Evolutionary conservation across 1,139 yeast genomes (phyloP).

Genomic region (Protomyces inundatus): DNA sequence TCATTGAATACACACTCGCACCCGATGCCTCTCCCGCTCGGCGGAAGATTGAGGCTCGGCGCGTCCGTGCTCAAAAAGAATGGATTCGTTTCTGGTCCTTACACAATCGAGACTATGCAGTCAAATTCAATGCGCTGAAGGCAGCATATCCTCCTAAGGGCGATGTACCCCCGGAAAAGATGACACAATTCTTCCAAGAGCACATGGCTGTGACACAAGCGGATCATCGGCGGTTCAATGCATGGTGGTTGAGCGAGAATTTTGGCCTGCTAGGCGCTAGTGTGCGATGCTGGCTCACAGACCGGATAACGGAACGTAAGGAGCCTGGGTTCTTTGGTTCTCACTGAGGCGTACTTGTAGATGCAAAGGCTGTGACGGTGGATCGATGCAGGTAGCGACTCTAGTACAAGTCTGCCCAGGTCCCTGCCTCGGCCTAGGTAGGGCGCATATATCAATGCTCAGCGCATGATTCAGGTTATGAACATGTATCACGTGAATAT

Average conservation of each 20-base stretch:
- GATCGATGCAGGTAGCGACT: too few relatives aligned
- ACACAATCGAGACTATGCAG: constrained; percentile 16
- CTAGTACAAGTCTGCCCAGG: too few relatives aligned
- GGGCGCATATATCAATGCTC: too few relatives aligned
- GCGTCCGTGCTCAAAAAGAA: constrained; percentile 1
- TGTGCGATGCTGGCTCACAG: constrained; percentile 9
- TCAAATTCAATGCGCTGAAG: constrained; percentile 4
- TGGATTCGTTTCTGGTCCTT: constrained; percentile 16
- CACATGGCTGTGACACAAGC: constrained; percentile 6
- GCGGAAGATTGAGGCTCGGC: constrained; percentile 9
- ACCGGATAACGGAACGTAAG: constrained; percentile 3
- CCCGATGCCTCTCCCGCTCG: constrained; percentile 9
- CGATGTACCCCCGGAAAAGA: constrained; percentile 4
- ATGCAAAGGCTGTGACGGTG: background rate
- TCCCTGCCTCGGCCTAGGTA: too few relatives aligned
- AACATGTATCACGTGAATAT: too few relatives aligned
- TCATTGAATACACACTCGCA: constrained; percentile 1
- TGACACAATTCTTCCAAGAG: constrained; percentile 7
- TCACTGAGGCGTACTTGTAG: background rate
- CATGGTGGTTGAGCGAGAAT: constrained; percentile 20
- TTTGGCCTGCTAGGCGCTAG: constrained; percentile 13
- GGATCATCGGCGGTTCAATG: constrained; percentile 11
- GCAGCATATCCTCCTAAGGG: background rate
- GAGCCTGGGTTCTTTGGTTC: constrained; percentile 25
- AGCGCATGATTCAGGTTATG: too few relatives aligned